These are phyloP conservation scores for Phaffia tasmanica DNA, from an alignment of 768 basidiomycete species.

Conservation along the genomic window DNA sequence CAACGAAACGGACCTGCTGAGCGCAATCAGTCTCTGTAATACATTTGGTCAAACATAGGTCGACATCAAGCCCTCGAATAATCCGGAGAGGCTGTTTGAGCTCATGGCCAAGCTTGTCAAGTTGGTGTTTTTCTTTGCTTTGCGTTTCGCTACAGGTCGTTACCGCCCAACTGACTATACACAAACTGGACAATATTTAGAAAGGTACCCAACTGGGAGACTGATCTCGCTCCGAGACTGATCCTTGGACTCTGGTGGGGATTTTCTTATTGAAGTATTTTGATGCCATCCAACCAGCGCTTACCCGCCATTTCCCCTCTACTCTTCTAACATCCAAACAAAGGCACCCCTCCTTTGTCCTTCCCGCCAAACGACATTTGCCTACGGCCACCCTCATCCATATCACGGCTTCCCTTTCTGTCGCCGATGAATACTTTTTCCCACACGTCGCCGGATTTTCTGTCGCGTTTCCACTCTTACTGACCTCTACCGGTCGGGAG, in stretches of 20 bases:
- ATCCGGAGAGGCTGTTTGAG: slow-evolving; percentile 70
- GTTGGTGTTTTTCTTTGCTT: not conserved
- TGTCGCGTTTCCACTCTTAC: slow-evolving; percentile 61
- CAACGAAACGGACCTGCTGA: not conserved
- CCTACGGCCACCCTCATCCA: slow-evolving; percentile 76
- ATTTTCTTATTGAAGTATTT: not conserved
- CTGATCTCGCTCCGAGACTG: slow-evolving; percentile 17
- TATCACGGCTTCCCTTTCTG: slow-evolving; percentile 60
- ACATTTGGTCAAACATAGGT: slow-evolving; percentile 64
- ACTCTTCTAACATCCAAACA: not conserved
- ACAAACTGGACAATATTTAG: not conserved
- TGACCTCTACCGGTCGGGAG: slow-evolving; percentile 60
- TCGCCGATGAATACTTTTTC: slow-evolving; percentile 85
- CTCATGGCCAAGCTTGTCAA: slow-evolving; percentile 60
- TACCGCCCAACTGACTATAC: too few species aligned
- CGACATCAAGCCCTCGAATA: slow-evolving; percentile 88
- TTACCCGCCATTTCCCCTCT: not conserved
- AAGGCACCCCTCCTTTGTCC: slow-evolving; percentile 80
- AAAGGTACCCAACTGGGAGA: slow-evolving; percentile 22
- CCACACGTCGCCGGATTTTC: slow-evolving; percentile 74
- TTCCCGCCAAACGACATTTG: slow-evolving; percentile 58
- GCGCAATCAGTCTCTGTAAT: slow-evolving; percentile 16
- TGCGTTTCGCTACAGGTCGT: too few species aligned
- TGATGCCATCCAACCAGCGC: not conserved
- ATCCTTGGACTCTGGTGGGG: slow-evolving; percentile 23